Base-by-base conservation (phyloP, 179 eudicot species). In the Silene coronaria region DNA sequence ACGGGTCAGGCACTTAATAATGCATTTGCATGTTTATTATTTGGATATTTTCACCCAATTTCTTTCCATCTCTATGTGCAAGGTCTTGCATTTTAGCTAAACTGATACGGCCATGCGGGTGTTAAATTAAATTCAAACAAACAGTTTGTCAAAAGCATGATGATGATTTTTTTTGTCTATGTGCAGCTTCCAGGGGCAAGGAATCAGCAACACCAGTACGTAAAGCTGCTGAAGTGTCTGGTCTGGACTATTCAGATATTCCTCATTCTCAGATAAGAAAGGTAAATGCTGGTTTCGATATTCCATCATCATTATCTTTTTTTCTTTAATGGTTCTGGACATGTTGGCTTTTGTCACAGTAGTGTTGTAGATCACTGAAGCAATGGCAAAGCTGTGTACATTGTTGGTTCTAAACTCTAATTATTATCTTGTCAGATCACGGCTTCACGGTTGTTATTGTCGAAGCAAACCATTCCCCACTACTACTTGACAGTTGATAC, bases 401-500 rank as follows among this genome's bases (percentile, higher is more conserved):
- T 16, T 74, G 48, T 22, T 62, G 7, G 19, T 71, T 17, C 67
- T 80, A 70, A 75, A 64, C 63, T 61, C 17, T 38, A 70, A 23
- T 16, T 78, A 53, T 36, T 45, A 80, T 76, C 77, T 76, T 77
- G 58, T 70, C 91, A 95, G 99, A 78, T 95, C 84, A 95, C 99
- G 51, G 99, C 99, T 86, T 86, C 96, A 63, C 89, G 97, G 72
- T 86, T 95, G 71, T 80, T 95, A 75, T 76, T 87, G 73, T 95
- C 99, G 28, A 95, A 95, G 84, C 99, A 95, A 84, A 95, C 99
- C 46, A 95, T 95, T 85, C 99, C 99, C 7, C 99, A 95, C 80
- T 95, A 95, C 80, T 95, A 95, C 85, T 78, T 95, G 73, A 89
- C 96, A 28, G 99, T 92, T 38, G 99, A 95, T 91, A 87, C 99